These are phyloP conservation scores for Prillingera fragicola DNA, from an alignment of 1,284 basidiomycete genomes.

Conservation along the genomic window DNA sequence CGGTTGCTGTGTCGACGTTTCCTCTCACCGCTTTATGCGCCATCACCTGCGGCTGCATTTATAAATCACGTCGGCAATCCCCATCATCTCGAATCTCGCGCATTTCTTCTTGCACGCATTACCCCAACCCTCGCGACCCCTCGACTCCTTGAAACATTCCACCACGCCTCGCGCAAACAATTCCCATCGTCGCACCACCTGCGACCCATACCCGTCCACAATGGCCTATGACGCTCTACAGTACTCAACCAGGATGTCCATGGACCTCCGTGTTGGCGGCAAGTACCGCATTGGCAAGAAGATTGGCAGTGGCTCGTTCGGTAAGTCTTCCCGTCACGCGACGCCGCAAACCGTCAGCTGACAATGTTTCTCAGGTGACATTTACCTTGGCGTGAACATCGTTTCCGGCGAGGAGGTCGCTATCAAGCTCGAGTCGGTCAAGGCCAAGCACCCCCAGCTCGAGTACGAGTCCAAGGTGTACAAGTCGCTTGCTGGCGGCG, in stretches of 20 bases:
- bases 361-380: conserved; percentile 72
- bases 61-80: too few relatives aligned
- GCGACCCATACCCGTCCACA: not conserved
- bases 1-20: too few relatives aligned
- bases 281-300: conserved; percentile 99
- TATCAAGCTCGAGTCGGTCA: conserved; percentile 99
- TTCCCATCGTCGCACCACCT: not conserved
- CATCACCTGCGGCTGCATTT: too few relatives aligned
- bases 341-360: conserved; percentile 3
- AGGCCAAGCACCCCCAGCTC: conserved; percentile 99
- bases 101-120: not conserved
- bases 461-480: conserved; percentile 98
- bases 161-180: conserved; percentile 2
- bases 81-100: not conserved
- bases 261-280: conserved; percentile 94
- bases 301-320: conserved; percentile 98
- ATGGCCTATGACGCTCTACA: conserved; percentile 17
- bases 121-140: too few relatives aligned
- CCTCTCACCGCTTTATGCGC: too few relatives aligned
- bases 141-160: too few relatives aligned
- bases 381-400: conserved; percentile 99
- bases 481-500: conserved; percentile 95
- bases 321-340: conserved; percentile 55
- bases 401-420: conserved; percentile 99
- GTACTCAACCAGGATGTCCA: conserved; percentile 45